phyloP scores from a whole-genome alignment of 305 asterid species.

The Solanum hybrid region DNA sequence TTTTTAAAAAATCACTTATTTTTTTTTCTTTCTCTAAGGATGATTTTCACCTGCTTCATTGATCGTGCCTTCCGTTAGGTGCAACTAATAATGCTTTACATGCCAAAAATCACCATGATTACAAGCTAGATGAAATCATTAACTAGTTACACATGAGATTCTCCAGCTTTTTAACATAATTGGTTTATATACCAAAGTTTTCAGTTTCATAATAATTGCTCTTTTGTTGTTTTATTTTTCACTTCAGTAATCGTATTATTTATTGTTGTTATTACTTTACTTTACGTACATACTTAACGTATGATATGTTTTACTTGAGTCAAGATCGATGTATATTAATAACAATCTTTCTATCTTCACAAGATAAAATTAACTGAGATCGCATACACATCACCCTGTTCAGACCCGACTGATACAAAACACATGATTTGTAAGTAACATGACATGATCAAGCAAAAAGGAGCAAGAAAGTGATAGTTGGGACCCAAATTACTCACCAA shows the following conservation, averaged over 20 bases:
- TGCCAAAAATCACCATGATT: background rate
- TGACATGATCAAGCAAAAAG: conserved; percentile 14
- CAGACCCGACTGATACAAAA: background rate
- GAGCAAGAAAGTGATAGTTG: conserved; percentile 20
- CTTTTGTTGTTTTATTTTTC: background rate
- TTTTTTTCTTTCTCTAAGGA: too few relatives aligned
- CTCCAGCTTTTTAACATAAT: background rate
- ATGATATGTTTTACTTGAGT: background rate
- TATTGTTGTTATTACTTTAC: background rate
- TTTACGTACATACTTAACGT: too few relatives aligned
- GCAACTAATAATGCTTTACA: background rate
- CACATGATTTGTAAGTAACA: background rate
- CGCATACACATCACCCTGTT: background rate
- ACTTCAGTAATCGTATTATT: background rate
- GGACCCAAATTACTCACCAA: conserved; percentile 31
- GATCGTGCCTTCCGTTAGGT: background rate
- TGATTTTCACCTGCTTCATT: background rate
- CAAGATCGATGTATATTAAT: background rate
- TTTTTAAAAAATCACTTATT: too few relatives aligned
- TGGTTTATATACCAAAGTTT: background rate
- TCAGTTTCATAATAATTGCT: background rate
- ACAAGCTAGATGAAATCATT: background rate
- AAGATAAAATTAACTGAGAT: background rate
- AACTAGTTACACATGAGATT: background rate
- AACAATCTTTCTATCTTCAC: background rate